Evolutionary conservation across 2,329 filamentous ascomycete species (phyloP).

Genomic region (Ceratocystis harringtonii): DNA sequence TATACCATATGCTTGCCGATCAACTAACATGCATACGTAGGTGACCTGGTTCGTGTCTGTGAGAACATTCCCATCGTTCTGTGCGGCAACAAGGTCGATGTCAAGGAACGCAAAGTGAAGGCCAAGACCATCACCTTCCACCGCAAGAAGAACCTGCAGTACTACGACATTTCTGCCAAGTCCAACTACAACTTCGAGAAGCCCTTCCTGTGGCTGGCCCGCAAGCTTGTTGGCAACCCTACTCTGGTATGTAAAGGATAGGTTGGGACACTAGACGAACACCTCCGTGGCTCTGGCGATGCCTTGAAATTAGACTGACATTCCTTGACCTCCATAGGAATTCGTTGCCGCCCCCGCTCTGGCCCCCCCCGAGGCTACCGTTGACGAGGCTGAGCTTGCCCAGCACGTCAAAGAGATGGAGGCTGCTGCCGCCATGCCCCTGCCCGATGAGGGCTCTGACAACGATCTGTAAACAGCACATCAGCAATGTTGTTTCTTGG

Average conservation of each 20-base stretch:
- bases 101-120: constrained; percentile 99
- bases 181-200: constrained; percentile 99
- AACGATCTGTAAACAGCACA: constrained; percentile 41
- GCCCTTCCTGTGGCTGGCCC: constrained; percentile 97
- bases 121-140: constrained; percentile 99
- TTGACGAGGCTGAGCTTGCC: constrained; percentile 69
- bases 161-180: constrained; percentile 99
- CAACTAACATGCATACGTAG: constrained; percentile 30
- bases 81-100: constrained; percentile 98
- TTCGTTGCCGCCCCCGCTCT: constrained; percentile 93
- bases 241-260: constrained; percentile 45
- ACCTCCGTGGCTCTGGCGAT: neutral
- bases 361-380: constrained; percentile 78
- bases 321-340: constrained; percentile 41
- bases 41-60: constrained; percentile 96
- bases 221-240: constrained; percentile 95
- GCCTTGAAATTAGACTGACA: neutral
- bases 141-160: constrained; percentile 99
- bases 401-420: constrained; percentile 84
- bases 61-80: constrained; percentile 99
- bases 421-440: constrained; percentile 62
- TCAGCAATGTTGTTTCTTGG: constrained; percentile 12
- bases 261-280: neutral
- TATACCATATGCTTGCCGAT: neutral
- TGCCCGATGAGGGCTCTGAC: constrained; percentile 88